A percentile compares a stretch with the other conserved stretches of the same genome.
Conservation (phyloP, 352 stramenopile species). For the Blastocystis sp. region DNA sequence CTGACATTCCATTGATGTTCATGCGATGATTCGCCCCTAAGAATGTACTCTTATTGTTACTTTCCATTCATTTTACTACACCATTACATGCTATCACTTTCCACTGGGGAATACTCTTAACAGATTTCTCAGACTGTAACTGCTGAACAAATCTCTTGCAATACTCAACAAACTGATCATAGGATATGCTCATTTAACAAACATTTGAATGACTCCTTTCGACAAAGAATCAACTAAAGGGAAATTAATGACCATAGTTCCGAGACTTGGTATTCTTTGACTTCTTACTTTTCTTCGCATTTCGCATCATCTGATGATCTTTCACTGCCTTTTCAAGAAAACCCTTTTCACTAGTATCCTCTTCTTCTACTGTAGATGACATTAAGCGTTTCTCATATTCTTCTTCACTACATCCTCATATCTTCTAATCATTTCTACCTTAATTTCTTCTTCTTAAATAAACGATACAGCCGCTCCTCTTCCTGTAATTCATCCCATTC, state of each 20-base stretch:
- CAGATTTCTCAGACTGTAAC: no score
- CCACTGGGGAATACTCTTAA: no score
- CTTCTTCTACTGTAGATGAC: slow-evolving; percentile 70
- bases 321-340: slow-evolving; percentile 18
- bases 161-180: no score
- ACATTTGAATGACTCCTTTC: no score
- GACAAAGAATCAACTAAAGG: neutral
- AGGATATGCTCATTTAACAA: no score
- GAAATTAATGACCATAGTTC: neutral
- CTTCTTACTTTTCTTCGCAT: neutral
- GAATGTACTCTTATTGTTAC: no score
- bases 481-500: slow-evolving; percentile 99
- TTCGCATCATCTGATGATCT: slow-evolving; percentile 59
- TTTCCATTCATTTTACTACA: no score
- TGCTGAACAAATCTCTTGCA: no score
- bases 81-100: no score
- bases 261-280: slow-evolving; percentile 12
- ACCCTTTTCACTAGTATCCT: slow-evolving; percentile 68
- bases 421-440: slow-evolving; percentile 74
- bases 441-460: slow-evolving; percentile 94
- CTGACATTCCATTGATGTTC: no score
- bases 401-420: slow-evolving; percentile 77
- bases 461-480: slow-evolving; percentile 92
- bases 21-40: no score
- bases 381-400: slow-evolving; percentile 55